Evolutionary conservation across 2,329 filamentous ascomycete genomes (phyloP).

Genomic region (Chaetomium olivaceum): DNA sequence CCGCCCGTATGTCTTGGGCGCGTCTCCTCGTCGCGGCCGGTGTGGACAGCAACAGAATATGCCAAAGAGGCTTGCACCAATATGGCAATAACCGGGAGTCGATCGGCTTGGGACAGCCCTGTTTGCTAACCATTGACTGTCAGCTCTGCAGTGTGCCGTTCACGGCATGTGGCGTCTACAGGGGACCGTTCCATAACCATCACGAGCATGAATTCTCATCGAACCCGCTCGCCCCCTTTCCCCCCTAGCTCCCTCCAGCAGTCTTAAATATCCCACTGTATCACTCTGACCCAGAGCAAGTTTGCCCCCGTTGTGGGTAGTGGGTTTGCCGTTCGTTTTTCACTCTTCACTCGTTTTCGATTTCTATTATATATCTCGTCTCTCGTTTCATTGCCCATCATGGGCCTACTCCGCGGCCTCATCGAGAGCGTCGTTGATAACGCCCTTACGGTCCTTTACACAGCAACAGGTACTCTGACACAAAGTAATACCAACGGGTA

Average conservation of each 20-base stretch:
- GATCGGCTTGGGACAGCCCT: conserved; percentile 14
- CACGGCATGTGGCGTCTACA: conserved; percentile 24
- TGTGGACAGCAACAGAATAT: neutral
- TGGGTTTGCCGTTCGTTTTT: conserved; percentile 11
- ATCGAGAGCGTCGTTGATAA: conserved; percentile 18
- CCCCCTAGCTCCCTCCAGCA: neutral
- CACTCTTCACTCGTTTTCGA: conserved; percentile 21
- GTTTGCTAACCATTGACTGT: conserved; percentile 11
- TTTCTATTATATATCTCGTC: conserved; percentile 6
- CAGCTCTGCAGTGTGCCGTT: conserved; percentile 16
- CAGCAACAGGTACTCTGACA: conserved; percentile 31
- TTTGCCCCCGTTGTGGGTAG: conserved; percentile 17
- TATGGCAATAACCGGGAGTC: conserved; percentile 8
- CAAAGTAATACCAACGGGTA: conserved; percentile 46
- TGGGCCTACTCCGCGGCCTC: conserved; percentile 32
- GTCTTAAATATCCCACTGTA: conserved; percentile 23
- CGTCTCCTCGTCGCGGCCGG: neutral
- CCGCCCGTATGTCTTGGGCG: neutral
- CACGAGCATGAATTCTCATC: conserved; percentile 1
- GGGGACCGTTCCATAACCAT: neutral
- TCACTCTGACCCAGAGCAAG: conserved; percentile 10
- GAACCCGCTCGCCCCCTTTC: neutral
- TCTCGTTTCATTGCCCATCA: conserved; percentile 26
- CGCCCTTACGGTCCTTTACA: conserved; percentile 27
- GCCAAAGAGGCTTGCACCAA: neutral